These are phyloP conservation scores for Xylogone sp. DNA, from an alignment of 2,329 filamentous ascomycete genomes.

Conservation along the genomic window DNA sequence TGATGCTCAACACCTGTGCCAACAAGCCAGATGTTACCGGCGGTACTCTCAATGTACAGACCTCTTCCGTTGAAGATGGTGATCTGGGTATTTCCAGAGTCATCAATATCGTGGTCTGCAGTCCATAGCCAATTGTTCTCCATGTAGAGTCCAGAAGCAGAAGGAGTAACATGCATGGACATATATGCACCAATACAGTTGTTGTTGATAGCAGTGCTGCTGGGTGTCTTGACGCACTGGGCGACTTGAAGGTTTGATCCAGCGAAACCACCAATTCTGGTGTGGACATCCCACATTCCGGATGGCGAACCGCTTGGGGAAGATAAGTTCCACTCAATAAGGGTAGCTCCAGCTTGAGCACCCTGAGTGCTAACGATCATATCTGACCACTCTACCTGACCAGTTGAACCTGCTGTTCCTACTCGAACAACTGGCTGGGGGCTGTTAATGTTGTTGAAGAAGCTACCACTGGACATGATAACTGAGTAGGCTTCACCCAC, in stretches of 20 bases:
- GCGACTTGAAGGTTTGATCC: conserved; percentile 15
- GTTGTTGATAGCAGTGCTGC: conserved; percentile 28
- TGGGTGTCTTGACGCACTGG: conserved; percentile 49
- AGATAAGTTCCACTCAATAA: conserved; percentile 63
- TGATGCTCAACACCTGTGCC: conserved; percentile 49
- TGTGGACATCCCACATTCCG: conserved; percentile 45
- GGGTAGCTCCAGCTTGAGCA: conserved; percentile 54
- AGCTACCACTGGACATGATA: conserved; percentile 29
- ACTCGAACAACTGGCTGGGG: conserved; percentile 47
- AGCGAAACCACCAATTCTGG: conserved; percentile 37
- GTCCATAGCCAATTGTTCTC: conserved; percentile 45
- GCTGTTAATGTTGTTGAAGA: conserved; percentile 36
- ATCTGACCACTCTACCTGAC: conserved; percentile 57
- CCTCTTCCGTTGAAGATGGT: conserved; percentile 45
- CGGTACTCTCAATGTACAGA: conserved; percentile 40
- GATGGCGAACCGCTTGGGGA: conserved; percentile 48
- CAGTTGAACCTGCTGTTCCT: conserved; percentile 49
- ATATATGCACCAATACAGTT: conserved; percentile 31
- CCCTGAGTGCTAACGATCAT: conserved; percentile 56
- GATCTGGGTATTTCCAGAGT: conserved; percentile 46
- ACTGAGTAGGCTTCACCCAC: conserved; percentile 39
- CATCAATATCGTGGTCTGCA: conserved; percentile 35
- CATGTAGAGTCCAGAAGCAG: conserved; percentile 39
- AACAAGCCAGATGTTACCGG: conserved; percentile 44
- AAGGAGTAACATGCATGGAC: conserved; percentile 28